These are phyloP conservation scores for Polyplosphaeria fusca DNA, from an alignment of 495 filamentous ascomycete genomes.

Conservation along the genomic window DNA sequence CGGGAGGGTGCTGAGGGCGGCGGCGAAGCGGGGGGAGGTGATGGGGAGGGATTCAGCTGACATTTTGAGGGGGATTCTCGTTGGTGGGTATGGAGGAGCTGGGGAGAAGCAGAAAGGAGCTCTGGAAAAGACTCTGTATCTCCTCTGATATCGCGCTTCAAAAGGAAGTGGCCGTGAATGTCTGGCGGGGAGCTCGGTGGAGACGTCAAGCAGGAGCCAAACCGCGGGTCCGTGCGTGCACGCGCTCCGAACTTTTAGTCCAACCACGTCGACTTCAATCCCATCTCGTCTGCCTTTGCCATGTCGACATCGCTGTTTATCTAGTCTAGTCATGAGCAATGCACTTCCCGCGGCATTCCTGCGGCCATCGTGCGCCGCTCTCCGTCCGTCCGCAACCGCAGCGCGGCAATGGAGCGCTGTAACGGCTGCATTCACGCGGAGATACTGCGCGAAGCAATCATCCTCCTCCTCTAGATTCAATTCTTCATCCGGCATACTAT, in stretches of 20 bases:
- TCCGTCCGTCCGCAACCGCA: slow-evolving; percentile 9
- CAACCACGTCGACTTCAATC: too few species aligned
- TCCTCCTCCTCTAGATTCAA: not conserved
- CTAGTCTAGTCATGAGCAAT: slow-evolving; percentile 38
- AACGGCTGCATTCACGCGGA: slow-evolving; percentile 22
- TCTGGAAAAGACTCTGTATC: too few species aligned
- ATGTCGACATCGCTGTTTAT: too few species aligned
- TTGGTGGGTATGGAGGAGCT: too few species aligned
- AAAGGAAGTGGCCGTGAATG: too few species aligned
- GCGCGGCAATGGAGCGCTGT: slow-evolving; percentile 22
- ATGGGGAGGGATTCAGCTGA: slow-evolving; percentile 57
- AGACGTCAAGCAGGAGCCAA: too few species aligned
- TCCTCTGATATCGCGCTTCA: too few species aligned
- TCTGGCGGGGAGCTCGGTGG: too few species aligned
- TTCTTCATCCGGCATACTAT: not conserved
- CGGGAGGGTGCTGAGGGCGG: slow-evolving; percentile 69
- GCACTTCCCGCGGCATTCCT: slow-evolving; percentile 34
- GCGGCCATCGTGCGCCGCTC: slow-evolving; percentile 32
- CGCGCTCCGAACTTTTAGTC: too few species aligned
- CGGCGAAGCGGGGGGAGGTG: slow-evolving; percentile 60
- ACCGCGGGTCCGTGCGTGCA: too few species aligned
- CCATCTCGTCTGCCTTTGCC: too few species aligned
- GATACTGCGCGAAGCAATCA: slow-evolving; percentile 4
- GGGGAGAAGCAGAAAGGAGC: too few species aligned
- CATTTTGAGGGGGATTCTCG: slow-evolving; percentile 32